These are phyloP conservation scores for Russula compacta DNA, from an alignment of 768 basidiomycete species.

Conservation along the genomic window DNA sequence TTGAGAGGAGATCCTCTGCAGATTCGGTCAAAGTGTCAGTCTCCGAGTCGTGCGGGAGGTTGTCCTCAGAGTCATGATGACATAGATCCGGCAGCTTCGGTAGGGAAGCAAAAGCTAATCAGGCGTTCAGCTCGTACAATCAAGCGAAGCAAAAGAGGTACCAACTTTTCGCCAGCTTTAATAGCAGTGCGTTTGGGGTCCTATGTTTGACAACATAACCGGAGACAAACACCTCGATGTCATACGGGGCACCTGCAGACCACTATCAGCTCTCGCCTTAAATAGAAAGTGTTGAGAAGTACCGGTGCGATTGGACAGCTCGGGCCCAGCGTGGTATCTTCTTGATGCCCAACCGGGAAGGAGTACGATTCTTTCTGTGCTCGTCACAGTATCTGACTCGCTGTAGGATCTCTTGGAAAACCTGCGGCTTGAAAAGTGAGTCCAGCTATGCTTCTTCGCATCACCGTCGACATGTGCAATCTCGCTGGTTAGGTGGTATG, in stretches of 20 bases:
- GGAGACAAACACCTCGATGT: conserved; percentile 64
- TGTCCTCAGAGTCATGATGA: conserved; percentile 18
- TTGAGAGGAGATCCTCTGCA: conserved; percentile 41
- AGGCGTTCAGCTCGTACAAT: not conserved
- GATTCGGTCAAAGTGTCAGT: conserved; percentile 23
- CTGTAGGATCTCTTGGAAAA: conserved; percentile 21
- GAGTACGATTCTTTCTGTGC: conserved; percentile 42
- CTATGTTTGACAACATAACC: conserved; percentile 63
- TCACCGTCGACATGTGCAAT: conserved; percentile 21
- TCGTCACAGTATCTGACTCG: conserved; percentile 19
- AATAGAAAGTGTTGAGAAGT: conserved; percentile 17
- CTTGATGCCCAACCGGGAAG: conserved; percentile 81
- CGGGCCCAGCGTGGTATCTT: conserved; percentile 30
- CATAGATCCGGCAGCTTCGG: conserved; percentile 25
- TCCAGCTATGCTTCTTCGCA: conserved; percentile 38
- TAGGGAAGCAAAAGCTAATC: conserved; percentile 15
- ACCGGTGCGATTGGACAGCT: conserved; percentile 21
- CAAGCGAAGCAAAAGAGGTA: not conserved
- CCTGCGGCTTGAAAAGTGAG: conserved; percentile 55
- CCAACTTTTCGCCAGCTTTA: conserved; percentile 68
- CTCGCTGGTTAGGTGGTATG: conserved; percentile 18
- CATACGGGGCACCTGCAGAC: conserved; percentile 45
- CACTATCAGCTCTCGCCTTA: not conserved
- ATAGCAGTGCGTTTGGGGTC: conserved; percentile 52
- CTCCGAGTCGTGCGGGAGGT: conserved; percentile 22